Conservation (phyloP, 129 eudicot genomes). For the Lonicera japonica region DNA sequence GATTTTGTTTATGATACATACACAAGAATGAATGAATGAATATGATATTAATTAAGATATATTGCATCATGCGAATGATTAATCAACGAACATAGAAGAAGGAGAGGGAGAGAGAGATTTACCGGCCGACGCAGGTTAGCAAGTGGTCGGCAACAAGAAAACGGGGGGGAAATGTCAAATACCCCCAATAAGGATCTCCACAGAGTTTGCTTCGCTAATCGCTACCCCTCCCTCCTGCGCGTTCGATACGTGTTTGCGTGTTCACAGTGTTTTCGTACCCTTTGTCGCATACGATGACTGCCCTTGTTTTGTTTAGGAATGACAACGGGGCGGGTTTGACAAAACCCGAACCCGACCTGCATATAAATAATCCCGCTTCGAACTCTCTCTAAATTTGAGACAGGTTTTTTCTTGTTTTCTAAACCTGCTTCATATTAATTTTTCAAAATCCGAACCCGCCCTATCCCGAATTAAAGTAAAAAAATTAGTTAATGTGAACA, state of each 20-base stretch:
- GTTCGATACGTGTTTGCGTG: conserved; percentile 1
- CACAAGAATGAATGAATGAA: not conserved
- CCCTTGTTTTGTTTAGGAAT: too few species aligned
- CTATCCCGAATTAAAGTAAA: too few species aligned
- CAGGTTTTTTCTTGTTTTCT: too few species aligned
- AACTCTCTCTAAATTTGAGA: too few species aligned
- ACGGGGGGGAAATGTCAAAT: not conserved
- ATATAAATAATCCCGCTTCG: too few species aligned
- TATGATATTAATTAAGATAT: too few species aligned
- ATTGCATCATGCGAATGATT: not conserved
- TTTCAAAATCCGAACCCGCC: too few species aligned
- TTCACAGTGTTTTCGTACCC: not conserved
- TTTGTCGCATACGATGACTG: too few species aligned
- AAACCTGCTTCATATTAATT: too few species aligned
- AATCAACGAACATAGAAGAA: not conserved
- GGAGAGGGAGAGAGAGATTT: not conserved
- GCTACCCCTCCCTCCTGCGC: conserved; percentile 3
- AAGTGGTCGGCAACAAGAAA: not conserved
- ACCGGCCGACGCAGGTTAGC: not conserved
- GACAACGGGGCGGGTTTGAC: too few species aligned
- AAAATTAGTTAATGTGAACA: too few species aligned
- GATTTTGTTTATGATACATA: not conserved
- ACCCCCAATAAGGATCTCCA: conserved; percentile 6
- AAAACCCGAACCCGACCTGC: too few species aligned
- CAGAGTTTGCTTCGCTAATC: not conserved